These are phyloP conservation scores for Phenoliferia sp. DNA, from an alignment of 1,284 basidiomycete species.

Conservation along the genomic window DNA sequence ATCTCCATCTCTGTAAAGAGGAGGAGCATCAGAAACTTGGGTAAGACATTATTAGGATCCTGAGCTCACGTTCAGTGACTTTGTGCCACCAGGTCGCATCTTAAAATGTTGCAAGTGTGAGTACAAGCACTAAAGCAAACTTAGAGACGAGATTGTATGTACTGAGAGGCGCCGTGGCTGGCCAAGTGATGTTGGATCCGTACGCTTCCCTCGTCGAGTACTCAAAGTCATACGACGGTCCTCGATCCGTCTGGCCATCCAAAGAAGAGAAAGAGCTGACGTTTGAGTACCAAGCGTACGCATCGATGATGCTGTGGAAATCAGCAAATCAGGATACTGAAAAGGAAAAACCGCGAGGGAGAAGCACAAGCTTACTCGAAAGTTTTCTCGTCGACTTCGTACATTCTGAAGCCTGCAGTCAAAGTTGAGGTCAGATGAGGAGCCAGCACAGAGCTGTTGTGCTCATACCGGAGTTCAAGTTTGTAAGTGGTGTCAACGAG, in stretches of 20 bases:
- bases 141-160: not conserved
- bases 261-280: not conserved
- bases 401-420: not conserved
- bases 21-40: not conserved
- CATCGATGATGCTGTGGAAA: not conserved
- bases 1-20: not conserved
- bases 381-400: not conserved
- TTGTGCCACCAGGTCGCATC: not conserved
- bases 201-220: not conserved
- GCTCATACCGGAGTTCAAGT: not conserved
- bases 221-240: not conserved
- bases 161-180: not conserved
- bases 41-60: not conserved
- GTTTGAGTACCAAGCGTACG: not conserved
- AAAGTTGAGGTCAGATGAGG: not conserved
- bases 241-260: not conserved
- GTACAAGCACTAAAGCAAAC: not conserved
- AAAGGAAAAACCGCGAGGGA: not conserved
- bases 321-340: not conserved
- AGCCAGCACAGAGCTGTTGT: not conserved
- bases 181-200: not conserved
- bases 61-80: not conserved
- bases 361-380: not conserved
- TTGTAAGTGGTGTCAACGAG: not conserved
- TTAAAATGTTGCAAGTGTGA: not conserved